Conservation (phyloP, 495 filamentous ascomycete genomes). For the Neurospora intermedia region DNA sequence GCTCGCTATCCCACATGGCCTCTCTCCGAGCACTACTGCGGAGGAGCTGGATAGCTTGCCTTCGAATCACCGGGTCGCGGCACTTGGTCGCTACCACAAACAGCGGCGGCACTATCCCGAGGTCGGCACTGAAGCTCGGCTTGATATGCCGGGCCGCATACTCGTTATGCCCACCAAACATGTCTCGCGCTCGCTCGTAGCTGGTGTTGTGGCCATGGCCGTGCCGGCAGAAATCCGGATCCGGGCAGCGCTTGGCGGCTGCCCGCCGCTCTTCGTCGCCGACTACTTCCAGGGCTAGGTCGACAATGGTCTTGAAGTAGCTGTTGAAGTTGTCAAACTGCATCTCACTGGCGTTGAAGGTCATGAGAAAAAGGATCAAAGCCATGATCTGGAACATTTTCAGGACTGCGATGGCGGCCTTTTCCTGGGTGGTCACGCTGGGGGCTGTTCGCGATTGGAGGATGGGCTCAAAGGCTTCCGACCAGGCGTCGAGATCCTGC, state of each 20-base stretch:
- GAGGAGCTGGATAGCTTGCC: conserved; percentile 46
- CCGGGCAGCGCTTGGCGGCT: conserved; percentile 32
- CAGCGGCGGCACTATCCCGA: conserved; percentile 44
- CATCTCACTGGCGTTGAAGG: conserved; percentile 36
- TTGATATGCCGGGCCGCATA: conserved; percentile 39
- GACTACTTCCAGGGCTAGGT: conserved; percentile 36
- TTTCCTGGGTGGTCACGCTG: conserved; percentile 40
- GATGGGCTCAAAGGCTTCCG: conserved; percentile 39
- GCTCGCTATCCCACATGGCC: conserved; percentile 52
- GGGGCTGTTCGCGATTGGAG: conserved; percentile 35
- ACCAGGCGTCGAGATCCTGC: conserved; percentile 40
- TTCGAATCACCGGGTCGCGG: conserved; percentile 42
- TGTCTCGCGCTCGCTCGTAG: conserved; percentile 12
- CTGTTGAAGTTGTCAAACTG: conserved; percentile 33
- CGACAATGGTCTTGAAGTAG: conserved; percentile 33
- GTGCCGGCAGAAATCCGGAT: conserved; percentile 31
- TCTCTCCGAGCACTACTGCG: conserved; percentile 44
- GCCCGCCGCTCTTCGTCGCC: conserved; percentile 39
- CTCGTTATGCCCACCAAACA: conserved; percentile 29
- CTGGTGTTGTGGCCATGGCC: conserved; percentile 13
- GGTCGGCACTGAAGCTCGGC: conserved; percentile 42
- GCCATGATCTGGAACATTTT: conserved; percentile 47
- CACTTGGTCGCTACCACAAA: conserved; percentile 50
- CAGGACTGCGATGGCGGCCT: conserved; percentile 41
- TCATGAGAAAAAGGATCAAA: conserved; percentile 42